phyloP scores from a whole-genome alignment of 78 protist species.

The Anaeramoeba ignava region DNA sequence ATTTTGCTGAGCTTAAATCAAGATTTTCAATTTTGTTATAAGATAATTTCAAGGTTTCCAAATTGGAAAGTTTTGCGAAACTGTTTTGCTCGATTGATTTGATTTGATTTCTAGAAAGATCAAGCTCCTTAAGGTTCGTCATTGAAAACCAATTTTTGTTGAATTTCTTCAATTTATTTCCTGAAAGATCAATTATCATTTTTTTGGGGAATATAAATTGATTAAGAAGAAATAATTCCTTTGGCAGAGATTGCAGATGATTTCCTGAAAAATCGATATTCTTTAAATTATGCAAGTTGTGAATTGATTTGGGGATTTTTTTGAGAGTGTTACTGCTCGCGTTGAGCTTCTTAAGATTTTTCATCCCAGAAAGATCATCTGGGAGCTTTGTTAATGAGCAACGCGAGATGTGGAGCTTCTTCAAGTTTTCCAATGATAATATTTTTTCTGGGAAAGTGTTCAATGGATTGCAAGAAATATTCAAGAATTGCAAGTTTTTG shows the following conservation, averaged over 20 bases:
- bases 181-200: too few species aligned
- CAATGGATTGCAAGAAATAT: not conserved
- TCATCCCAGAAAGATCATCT: conserved; percentile 5
- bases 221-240: too few species aligned
- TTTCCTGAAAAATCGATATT: too few species aligned
- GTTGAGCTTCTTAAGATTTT: not conserved
- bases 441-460: conserved; percentile 6
- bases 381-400: conserved; percentile 4
- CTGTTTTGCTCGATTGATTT: too few species aligned
- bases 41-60: not conserved
- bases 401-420: not conserved
- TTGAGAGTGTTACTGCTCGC: not conserved
- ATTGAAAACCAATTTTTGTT: not conserved
- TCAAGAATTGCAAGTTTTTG: not conserved
- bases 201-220: too few species aligned
- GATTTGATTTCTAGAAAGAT: conserved; percentile 3
- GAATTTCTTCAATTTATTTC: too few species aligned
- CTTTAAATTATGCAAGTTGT: not conserved
- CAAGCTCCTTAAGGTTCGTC: not conserved
- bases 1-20: not conserved
- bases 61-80: too few species aligned
- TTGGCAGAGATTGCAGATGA: conserved; percentile 14
- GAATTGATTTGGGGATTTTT: conserved; percentile 7
- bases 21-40: not conserved
- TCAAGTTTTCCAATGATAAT: not conserved